Conservation (phyloP, 352 stramenopile species). For the Phytophthora citrophthora region DNA sequence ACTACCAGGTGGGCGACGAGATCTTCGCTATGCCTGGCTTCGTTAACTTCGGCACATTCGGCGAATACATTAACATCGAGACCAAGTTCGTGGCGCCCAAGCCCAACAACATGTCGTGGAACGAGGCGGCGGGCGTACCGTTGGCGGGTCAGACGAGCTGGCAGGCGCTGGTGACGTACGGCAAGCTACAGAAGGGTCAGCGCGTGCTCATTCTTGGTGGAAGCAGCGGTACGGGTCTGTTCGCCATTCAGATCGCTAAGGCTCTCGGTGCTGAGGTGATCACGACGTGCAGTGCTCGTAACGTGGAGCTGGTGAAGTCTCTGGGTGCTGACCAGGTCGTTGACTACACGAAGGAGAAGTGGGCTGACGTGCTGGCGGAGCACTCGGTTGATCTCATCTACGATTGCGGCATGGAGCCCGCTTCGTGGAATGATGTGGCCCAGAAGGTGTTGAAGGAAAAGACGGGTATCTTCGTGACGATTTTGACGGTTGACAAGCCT, state of each 20-base stretch:
- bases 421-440: constrained; percentile 41
- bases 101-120: constrained; percentile 45
- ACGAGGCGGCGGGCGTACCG: constrained; percentile 38
- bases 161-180: constrained; percentile 40
- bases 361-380: constrained; percentile 36
- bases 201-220: constrained; percentile 51
- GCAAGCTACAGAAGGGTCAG: constrained; percentile 34
- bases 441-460: constrained; percentile 49
- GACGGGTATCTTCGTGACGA: constrained; percentile 46
- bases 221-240: constrained; percentile 64
- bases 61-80: constrained; percentile 47
- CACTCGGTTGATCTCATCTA: constrained; percentile 47
- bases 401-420: constrained; percentile 16
- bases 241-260: constrained; percentile 71
- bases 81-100: constrained; percentile 41
- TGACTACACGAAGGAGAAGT: constrained; percentile 62
- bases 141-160: constrained; percentile 39
- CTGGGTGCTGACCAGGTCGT: constrained; percentile 55
- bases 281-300: constrained; percentile 45
- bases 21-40: constrained; percentile 35
- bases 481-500: constrained; percentile 37
- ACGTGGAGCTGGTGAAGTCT: constrained; percentile 47
- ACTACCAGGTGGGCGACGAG: constrained; percentile 38
- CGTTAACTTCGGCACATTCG: constrained; percentile 25
- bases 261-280: constrained; percentile 36